phyloP scores from a whole-genome alignment of 495 filamentous ascomycete genomes.

The Daldinia caldariorum region DNA sequence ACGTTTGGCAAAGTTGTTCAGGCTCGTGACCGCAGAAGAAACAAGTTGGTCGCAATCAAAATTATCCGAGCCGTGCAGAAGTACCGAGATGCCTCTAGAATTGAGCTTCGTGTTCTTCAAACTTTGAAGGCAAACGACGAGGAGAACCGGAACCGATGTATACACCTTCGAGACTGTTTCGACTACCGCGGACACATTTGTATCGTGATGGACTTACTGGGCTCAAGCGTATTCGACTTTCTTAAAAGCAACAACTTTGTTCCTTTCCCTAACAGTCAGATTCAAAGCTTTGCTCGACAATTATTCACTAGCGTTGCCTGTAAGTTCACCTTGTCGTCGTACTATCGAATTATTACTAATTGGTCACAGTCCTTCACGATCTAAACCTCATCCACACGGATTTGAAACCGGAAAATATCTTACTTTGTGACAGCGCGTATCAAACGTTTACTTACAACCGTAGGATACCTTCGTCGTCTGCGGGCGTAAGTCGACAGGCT shows the following conservation, averaged over 20 bases:
- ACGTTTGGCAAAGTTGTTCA: constrained; percentile 99
- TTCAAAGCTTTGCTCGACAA: constrained; percentile 95
- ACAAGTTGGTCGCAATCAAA: constrained; percentile 89
- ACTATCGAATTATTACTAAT: constrained; percentile 42
- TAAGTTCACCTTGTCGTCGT: constrained; percentile 60
- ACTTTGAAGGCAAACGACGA: constrained; percentile 91
- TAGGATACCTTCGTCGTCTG: constrained; percentile 90
- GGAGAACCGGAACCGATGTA: constrained; percentile 94
- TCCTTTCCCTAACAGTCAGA: constrained; percentile 98
- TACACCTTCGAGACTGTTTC: constrained; percentile 96
- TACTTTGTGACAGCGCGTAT: constrained; percentile 87
- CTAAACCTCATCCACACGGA: constrained; percentile 98
- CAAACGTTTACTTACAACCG: constrained; percentile 98
- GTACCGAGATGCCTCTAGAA: constrained; percentile 95
- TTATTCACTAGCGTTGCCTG: constrained; percentile 98
- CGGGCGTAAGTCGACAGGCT: constrained; percentile 76
- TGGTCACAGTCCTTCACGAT: constrained; percentile 83
- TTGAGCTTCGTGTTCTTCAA: constrained; percentile 90
- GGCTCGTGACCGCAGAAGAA: constrained; percentile 78
- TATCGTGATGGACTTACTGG: constrained; percentile 96
- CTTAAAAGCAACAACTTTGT: constrained; percentile 93
- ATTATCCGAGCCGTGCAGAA: constrained; percentile 98
- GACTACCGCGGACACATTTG: constrained; percentile 98
- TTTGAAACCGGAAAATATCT: constrained; percentile 97
- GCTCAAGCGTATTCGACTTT: constrained; percentile 98